Evolutionary conservation across 1,139 yeast genomes (phyloP), one percentile per base, ranked within the genome.

Genomic region (Debaryomyces fabryi): DNA sequence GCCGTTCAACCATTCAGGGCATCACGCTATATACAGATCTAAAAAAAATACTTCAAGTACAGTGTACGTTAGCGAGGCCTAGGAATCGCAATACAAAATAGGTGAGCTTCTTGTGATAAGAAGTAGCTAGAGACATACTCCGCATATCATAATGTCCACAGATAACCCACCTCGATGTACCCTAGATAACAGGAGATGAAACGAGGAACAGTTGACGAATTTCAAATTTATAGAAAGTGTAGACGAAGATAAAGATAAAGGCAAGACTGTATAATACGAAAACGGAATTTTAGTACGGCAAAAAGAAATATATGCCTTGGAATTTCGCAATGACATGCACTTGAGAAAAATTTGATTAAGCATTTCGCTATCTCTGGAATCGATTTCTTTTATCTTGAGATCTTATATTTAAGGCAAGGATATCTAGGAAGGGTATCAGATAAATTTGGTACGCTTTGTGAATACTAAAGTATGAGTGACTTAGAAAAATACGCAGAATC

Each of bases 401-500:
- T 13, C 25, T 27, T 44, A 33, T 44, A 39, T 30, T 25, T 36
- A 37, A 30, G 33, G 32, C 24, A 25, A 24, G 15, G 23, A 35
- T 29, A 18, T 27, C 33, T 24, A 8, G 32, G 15, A 13, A 13
- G 3, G 25, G 15, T 24, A 21, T 24, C 30, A 29, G 16, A 20
- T 33, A 16, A 29, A 9, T 29, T 27, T 5, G 6, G 23, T 12
- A 30, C 25, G 21, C 15, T 25, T 34, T 12, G 15, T 12, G 10
- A 27, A 13, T 35, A 23, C n/a, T 38, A 32, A 13, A 45, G 16
- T 15, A 49, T 49, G 52, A 35, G 37, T 29, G 58, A 54, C 29
- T 39, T 49, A 9, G 58, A 54, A 44, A 54, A 53, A 21, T 20
- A 20, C 23, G 47, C 52, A 38, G 56, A 50, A 12, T 38, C 48